Base-by-base conservation (phyloP, 2,329 filamentous ascomycete species). In the Periglandula ipomoeae region DNA sequence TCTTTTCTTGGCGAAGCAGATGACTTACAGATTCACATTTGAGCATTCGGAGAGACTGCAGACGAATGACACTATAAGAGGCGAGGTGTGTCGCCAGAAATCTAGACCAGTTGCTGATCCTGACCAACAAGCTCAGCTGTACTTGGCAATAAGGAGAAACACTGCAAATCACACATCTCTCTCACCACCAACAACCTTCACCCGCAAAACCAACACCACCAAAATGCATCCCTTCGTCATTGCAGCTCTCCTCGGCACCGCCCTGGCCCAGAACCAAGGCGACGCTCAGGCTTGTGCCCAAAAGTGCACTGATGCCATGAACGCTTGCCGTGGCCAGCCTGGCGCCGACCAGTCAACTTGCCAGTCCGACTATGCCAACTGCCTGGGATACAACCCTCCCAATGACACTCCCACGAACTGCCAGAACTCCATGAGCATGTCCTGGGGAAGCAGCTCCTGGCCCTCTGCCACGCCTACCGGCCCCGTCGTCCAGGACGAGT, bases 171-270 rank as follows among this genome's bases (percentile, higher is more conserved):
- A 32, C 30, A 10, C 30, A 32, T n/a, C n/a, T n/a, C n/a, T n/a
- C n/a, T n/a, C n/a, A n/a, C n/a, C 30, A 11, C 30, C 30, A 32
- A 32, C 30, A 32, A 10, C 13, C 27, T 13, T 32, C 15, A 4
- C 30, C 8, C 30, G 27, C 27, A 32, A 32, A 15, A 4, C 6
- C 5, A 32, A 15, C 30, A n/a, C 6, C 30, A 32, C 19, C 39
- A 49, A 10, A 7, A 49, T 49, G 47, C 41, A 32, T 4, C n/a
- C 23, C 20, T 34, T 49, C 2, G 32, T 44, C 32, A 17, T 49
- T 2, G 41, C 44, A 10, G 47, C 47, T 23, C 41, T 49, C 23
- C 13, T 44, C 7, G 41, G 47, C 40, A 15, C 17, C 4, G 41
- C 34, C 23, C 39, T 49, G 19, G 47, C 47, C 11, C 19, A 44